Percentiles rank a stretch among this genome's conserved stretches.
phyloP scores from a whole-genome alignment of 192 early-diverging fungal genomes.

The Ramicandelaber brevisporus region DNA sequence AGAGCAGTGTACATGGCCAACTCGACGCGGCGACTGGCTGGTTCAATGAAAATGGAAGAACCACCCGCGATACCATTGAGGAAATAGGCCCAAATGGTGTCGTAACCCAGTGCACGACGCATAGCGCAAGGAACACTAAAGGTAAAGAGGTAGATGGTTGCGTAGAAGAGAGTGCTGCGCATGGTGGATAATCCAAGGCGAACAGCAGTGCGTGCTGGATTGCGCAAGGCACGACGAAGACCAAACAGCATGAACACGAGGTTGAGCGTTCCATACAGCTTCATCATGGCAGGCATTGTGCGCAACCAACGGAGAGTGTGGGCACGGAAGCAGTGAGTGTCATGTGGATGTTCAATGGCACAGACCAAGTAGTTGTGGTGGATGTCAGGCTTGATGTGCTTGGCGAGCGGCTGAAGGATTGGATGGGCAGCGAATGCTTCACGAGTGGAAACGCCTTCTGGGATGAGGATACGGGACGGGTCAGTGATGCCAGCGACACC shows the following conservation, averaged over 20 bases:
- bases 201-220: conserved; percentile 19
- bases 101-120: conserved; percentile 18
- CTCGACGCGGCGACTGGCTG: conserved; percentile 37
- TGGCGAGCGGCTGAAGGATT: conserved; percentile 23
- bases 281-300: conserved; percentile 22
- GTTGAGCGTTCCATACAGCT: conserved; percentile 36
- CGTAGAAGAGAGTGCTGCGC: conserved; percentile 30
- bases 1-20: conserved; percentile 64
- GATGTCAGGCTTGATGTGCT: conserved; percentile 18
- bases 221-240: conserved; percentile 17
- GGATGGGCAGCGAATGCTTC: conserved; percentile 21
- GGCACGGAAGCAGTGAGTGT: conserved; percentile 17
- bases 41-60: conserved; percentile 28
- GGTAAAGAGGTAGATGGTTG: conserved; percentile 19
- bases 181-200: conserved; percentile 22
- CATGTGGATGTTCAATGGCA: conserved; percentile 29
- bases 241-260: conserved; percentile 20
- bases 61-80: conserved; percentile 25
- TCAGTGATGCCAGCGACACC: not conserved
- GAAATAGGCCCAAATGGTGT: conserved; percentile 19
- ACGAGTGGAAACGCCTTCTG: conserved; percentile 18
- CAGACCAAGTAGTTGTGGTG: conserved; percentile 27
- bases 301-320: conserved; percentile 12
- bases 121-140: conserved; percentile 24
- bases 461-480: conserved; percentile 8